Conservation (phyloP, 495 filamentous ascomycete species). For the Aspergillus nanangensis region DNA sequence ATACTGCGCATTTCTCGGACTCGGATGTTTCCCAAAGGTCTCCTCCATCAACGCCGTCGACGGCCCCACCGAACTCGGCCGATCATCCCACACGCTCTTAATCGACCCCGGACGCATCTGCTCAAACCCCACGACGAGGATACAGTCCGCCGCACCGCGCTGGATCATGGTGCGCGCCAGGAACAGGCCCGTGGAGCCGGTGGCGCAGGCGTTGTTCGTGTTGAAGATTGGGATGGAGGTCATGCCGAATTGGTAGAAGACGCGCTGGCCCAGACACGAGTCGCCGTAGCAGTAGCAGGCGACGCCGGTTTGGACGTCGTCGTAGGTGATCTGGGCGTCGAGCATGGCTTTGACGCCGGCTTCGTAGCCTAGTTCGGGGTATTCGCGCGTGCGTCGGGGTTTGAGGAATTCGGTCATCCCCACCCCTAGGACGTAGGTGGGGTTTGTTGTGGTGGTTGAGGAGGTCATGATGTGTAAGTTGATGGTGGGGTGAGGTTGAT, state of each 20-base stretch:
- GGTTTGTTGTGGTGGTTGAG: conserved; percentile 13
- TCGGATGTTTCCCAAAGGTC: conserved; percentile 72
- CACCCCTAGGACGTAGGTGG: conserved; percentile 84
- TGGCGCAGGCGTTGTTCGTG: conserved; percentile 95
- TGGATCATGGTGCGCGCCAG: conserved; percentile 75
- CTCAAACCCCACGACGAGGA: conserved; percentile 88
- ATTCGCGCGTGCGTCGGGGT: conserved; percentile 71
- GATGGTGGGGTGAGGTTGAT: too few species aligned
- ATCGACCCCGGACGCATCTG: conserved; percentile 91
- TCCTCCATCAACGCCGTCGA: conserved; percentile 69
- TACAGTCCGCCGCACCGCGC: conserved; percentile 71
- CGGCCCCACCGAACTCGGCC: conserved; percentile 65
- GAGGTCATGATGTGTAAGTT: background rate
- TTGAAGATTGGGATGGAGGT: conserved; percentile 91
- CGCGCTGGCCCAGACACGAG: conserved; percentile 84
- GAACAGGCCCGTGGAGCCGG: conserved; percentile 76
- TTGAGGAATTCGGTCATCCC: conserved; percentile 99
- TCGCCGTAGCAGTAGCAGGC: conserved; percentile 96
- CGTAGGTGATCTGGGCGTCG: conserved; percentile 89
- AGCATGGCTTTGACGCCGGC: conserved; percentile 91
- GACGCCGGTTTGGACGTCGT: conserved; percentile 86
- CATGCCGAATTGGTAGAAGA: conserved; percentile 98
- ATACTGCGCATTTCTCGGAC: conserved; percentile 64
- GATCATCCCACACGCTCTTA: conserved; percentile 69
- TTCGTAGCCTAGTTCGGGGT: conserved; percentile 75